Evolutionary conservation across 2,329 filamentous ascomycete genomes (phyloP).

Genomic region (Fusarium abutilonis): DNA sequence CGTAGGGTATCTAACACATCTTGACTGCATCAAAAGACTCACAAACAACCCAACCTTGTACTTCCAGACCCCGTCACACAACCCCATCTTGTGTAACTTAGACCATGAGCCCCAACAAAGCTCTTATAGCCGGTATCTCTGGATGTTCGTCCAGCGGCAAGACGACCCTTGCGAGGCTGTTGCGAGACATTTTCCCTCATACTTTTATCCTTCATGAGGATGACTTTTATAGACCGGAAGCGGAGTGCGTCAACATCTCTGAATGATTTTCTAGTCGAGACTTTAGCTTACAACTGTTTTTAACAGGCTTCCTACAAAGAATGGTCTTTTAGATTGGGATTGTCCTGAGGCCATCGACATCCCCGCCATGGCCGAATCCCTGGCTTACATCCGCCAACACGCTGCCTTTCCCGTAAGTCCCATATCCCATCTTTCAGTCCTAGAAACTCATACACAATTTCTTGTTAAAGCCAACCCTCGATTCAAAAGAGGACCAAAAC

Average conservation of each 20-base stretch:
- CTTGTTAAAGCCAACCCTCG: conserved; percentile 43
- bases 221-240: conserved; percentile 90
- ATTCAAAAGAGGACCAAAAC: conserved; percentile 67
- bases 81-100: not conserved
- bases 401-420: conserved; percentile 70
- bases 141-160: conserved; percentile 95
- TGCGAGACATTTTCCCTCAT: conserved; percentile 81
- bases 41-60: not conserved
- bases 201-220: conserved; percentile 92
- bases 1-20: conserved; percentile 5
- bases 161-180: conserved; percentile 86
- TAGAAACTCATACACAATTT: not conserved
- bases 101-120: conserved; percentile 54
- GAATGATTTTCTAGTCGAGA: no score
- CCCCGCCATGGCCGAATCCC: conserved; percentile 70
- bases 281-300: not conserved
- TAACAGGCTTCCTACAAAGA: conserved; percentile 60
- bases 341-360: conserved; percentile 83
- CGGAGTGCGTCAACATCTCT: conserved; percentile 62
- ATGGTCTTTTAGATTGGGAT: conserved; percentile 88
- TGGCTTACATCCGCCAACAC: conserved; percentile 74
- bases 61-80: not conserved
- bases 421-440: not conserved
- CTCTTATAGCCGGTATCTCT: conserved; percentile 80
- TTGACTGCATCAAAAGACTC: conserved; percentile 6